Base-by-base conservation (phyloP, 2,329 filamentous ascomycete species). In the Exophiala mesophila region DNA sequence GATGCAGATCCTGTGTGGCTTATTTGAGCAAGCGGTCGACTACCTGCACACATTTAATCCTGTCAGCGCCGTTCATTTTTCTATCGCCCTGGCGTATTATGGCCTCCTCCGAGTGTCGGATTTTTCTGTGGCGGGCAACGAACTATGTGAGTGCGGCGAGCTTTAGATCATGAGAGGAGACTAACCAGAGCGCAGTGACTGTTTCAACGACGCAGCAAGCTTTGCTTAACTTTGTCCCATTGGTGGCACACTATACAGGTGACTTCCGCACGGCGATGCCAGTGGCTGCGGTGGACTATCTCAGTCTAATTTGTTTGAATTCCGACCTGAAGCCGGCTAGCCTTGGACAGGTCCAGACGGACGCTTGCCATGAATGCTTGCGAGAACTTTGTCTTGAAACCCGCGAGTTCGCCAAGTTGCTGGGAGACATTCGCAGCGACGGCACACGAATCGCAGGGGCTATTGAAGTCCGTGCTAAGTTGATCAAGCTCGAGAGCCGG, bases 341-440 rank as follows among this genome's bases (percentile, higher is more conserved):
- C 43, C 72, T 82, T 4, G 88, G 88, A 43, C 80, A 78, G 47
- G 82, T 83, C 31, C 90, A 95, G 60, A 78, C 82, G 39, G 79
- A 77, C 35, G 77, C 96, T 26, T 97, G 90, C 65, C 88, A 96
- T 63, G 88, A 95, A 64, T 90, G 88, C 5, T 72, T 98, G 44
- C 85, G 89, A 24, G 92, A 97, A 64, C 80, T 97, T 42, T 88
- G 96, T 18, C 74, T 98, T n/a, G 92, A 98, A 67, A 95, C 89
- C 15, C 81, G 90, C 53, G 92, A 98, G 60, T 98, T 97, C 64
- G 90, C 89, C 58, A 85, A 88, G 58, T 72, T 98, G 10, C 80
- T 98, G 36, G 92, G 94, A 39, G 94, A 98, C 61, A 88, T 98
- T 56, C 78, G 82, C 46, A 78, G 80, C 2, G 88, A 97, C 59